Conservation (phyloP, 768 basidiomycete genomes). For the Piloderma croceum region DNA sequence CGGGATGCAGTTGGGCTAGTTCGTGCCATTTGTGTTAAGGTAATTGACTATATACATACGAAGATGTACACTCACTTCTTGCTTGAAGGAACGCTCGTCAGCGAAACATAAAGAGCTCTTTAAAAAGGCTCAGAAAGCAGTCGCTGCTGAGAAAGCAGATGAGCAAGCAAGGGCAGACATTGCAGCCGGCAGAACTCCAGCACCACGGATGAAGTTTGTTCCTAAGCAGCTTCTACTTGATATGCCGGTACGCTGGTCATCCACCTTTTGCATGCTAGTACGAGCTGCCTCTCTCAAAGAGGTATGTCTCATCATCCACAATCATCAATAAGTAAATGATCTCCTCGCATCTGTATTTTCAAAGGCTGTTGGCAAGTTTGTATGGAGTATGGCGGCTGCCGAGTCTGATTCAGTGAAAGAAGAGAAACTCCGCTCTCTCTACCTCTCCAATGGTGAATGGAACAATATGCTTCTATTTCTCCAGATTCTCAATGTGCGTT, state of each 20-base stretch:
- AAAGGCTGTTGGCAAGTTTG: slow-evolving; percentile 18
- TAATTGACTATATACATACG: no score
- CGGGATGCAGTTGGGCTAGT: slow-evolving; percentile 17
- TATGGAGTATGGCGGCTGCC: slow-evolving; percentile 16
- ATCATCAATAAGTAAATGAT: slow-evolving; percentile 1
- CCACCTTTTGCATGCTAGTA: slow-evolving; percentile 14
- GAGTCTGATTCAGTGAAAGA: slow-evolving; percentile 15
- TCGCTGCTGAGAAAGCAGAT: no score
- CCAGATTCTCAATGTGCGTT: slow-evolving; percentile 16
- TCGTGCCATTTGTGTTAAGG: slow-evolving; percentile 22
- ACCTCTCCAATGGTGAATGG: slow-evolving; percentile 21
- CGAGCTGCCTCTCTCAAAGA: slow-evolving; percentile 14
- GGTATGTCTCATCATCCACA: slow-evolving; percentile 7
- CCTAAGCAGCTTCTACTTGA: no score
- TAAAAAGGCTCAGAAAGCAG: no score
- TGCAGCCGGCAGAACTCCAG: no score
- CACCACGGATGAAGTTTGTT: no score
- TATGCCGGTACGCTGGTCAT: no score
- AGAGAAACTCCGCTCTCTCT: slow-evolving; percentile 10
- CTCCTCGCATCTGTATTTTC: slow-evolving; percentile 6
- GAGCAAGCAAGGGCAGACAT: no score
- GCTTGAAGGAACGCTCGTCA: slow-evolving; percentile 21
- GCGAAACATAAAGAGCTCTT: slow-evolving; percentile 20
- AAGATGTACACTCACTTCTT: no score
- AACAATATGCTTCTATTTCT: slow-evolving; percentile 12